Evolutionary conservation across 2,329 filamentous ascomycete species (phyloP), one percentile per base, ranked within the genome.

Genomic region (Cucurbitaria berberidis): DNA sequence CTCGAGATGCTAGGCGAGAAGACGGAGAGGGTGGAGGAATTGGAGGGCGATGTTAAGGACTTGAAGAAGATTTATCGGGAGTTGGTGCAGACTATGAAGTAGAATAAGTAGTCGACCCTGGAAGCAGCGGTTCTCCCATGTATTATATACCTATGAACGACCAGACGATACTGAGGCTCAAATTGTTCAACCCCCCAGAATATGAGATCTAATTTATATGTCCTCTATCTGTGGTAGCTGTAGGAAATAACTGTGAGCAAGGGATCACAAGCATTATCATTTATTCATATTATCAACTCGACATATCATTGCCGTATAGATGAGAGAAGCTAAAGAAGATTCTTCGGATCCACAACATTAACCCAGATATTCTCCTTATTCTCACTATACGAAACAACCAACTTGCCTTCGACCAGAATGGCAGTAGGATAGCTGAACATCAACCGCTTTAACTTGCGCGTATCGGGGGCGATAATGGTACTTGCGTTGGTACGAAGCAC

Each of bases 11-110:
- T 99, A 51, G 95, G 95, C 1, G 95, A 99, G 83, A 96, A 96
- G 84, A 96, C 91, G 74, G 95, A 99, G 80, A 80, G 89, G 69
- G 93, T 96, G 2, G 92, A 96, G 70, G 95, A 99, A 80, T 79
- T 99, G 62, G 86, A 83, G 74, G 88, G 89, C 11, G 95, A 98
- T 80, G 89, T 99, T 47, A 82, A 87, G 61, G 95, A 99, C 80
- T 82, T 99, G 73, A 99, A 99, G 81, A 89, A 88, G 69, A 96
- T 99, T 83, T 98, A 98, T 79, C 86, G 91, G 62, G 93, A 98
- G 72, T 77, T 99, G 74, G 89, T 96, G 43, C 90, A 96, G 77
- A 86, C 88, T 70, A 93, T 91, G 52, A 86, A 92, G 70, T 89
- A 86, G 76, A 89, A 38, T 38, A 30, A 11, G 3, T 11, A 3